Evolutionary conservation across 495 filamentous ascomycete species (phyloP), one percentile per base, ranked within the genome.

Genomic region (Podospora anserina): DNA sequence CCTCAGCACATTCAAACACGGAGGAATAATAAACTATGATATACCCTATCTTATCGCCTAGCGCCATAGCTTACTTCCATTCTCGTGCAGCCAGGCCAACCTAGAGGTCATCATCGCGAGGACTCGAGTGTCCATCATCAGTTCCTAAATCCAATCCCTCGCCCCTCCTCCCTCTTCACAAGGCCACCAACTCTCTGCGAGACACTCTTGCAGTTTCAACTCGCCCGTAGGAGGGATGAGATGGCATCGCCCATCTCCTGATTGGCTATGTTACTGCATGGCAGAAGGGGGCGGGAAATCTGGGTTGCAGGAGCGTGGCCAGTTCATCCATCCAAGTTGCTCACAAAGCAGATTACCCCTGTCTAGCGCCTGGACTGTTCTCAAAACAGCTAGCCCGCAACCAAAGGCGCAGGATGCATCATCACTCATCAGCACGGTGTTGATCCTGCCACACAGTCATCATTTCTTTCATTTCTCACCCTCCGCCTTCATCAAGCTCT

Each of bases 141-240:
- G 20, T 44, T 4, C 11, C 20, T 7, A 4, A 23, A 16, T 49
- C 32, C 61, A n/a, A 20, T 27, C 61, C 55, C 67, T 60, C 28
- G 23, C 57, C 39, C 64, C 69, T 39, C 67, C 56, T 39, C 67
- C 56, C 62, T 16, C 26, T 54, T 61, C 65, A 23, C 1, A 28
- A 56, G 60, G 64, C 68, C 68, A 44, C 63, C 68, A 67, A 57
- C 64, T 68, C 59, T 15, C 44, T 28, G 63, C 67, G 67, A 74
- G 71, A 72, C 69, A 67, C 66, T 64, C 60, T 69, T 61, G 49
- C 70, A 72, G 75, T 77, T 77, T 77, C 75, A 74, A 77, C 66
- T 69, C 63, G 65, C 66, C 63, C 44, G 68, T 63, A 66, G 66
- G 65, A 72, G 63, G 67, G 65, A 62, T 44, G 58, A 63, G 53